Conservation (phyloP, 73 alveolate genomes). For the Paramecium sonneborni region DNA sequence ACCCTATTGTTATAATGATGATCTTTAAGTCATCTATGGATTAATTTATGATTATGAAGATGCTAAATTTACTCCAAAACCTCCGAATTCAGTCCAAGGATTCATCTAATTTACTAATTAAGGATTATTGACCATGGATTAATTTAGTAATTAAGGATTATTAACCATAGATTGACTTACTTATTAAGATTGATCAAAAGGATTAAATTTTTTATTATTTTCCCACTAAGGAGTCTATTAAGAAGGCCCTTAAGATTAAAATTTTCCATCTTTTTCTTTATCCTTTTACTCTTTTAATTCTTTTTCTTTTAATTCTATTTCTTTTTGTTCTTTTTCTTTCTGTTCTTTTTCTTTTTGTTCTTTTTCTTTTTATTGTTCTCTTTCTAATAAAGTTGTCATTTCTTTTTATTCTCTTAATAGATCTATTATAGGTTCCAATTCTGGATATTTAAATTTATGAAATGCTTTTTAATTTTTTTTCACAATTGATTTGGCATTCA, state of each 20-base stretch:
- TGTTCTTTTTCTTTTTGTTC: background rate
- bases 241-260: background rate
- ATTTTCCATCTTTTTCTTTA: background rate
- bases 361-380: background rate
- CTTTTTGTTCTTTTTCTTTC: background rate
- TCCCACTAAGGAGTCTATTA: background rate
- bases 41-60: background rate
- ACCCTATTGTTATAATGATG: background rate
- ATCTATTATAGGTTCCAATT: slow-evolving; percentile 46
- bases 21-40: background rate
- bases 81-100: background rate
- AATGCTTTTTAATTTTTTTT: background rate
- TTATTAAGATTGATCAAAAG: background rate
- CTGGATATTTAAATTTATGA: slow-evolving; percentile 39
- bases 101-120: background rate
- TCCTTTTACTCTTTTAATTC: too few species aligned
- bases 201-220: background rate
- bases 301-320: background rate
- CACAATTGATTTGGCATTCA: slow-evolving; percentile 43
- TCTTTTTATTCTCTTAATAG: background rate
- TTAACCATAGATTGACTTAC: background rate
- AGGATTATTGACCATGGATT: background rate
- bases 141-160: background rate
- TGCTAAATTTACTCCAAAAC: background rate
- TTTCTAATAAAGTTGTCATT: background rate